Base-by-base conservation (phyloP, 495 filamentous ascomycete species). In the Annulohypoxylon maeteangense region DNA sequence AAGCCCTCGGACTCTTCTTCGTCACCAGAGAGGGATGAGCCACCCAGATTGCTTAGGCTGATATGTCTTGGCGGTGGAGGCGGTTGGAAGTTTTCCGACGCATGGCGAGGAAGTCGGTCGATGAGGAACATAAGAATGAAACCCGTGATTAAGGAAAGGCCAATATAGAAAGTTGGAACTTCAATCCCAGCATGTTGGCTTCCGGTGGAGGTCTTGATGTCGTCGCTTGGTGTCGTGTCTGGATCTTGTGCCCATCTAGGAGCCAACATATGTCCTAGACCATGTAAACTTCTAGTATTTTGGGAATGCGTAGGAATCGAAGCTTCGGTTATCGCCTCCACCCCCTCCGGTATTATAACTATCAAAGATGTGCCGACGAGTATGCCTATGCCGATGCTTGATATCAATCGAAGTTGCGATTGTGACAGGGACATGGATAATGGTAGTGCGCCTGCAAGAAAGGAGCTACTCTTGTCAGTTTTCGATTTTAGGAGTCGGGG, bases 51-150 rank as follows among this genome's bases (percentile, higher is more conserved):
- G 72, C 93, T 91, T 20, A 97, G 85, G 27, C 91, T 93, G 67
- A 98, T 96, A 75, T 97, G 86, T 65, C 86, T 75, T 14, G 86
- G 83, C 63, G 83, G 67, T 65, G 87, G 78, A 76, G 84, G 76
- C 64, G 84, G 72, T 82, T 88, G 80, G 72, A 85, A 73, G 79
- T 80, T 78, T 48, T 85, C 84, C 0, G 86, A 83, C 45, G 89
- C 87, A 76, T 92, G 89, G 59, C 89, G 87, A 27, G 95, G 94
- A 7, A 97, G 81, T 55, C 91, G 91, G 78, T 98, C 96, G 78
- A 99, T 90, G 10, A 99, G 88, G 78, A 96, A 98, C 95, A 99
- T 99, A 63, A 99, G 84, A 65, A 97, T 89, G 80, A 99, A 99
- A 10, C 95, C 95, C 20, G 91, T 82, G 64, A 97, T 89, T 12